Conservation (phyloP, 495 filamentous ascomycete genomes). For the Lasiosphaeria ovina region DNA sequence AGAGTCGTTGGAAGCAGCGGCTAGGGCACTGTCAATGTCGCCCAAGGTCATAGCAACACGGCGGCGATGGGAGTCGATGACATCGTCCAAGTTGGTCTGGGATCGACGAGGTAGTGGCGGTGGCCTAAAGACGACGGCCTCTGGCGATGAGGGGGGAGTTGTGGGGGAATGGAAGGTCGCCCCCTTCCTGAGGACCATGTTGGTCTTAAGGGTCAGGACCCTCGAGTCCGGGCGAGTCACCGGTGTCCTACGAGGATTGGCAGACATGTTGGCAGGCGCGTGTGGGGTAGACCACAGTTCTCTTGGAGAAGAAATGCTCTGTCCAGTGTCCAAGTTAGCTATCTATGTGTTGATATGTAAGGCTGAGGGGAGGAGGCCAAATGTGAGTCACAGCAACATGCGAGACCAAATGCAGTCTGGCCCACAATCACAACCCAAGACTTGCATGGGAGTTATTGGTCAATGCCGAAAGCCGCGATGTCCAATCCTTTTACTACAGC, state of each 20-base stretch:
- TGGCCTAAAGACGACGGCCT: constrained; percentile 45
- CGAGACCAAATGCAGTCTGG: constrained; percentile 22
- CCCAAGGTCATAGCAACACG: constrained; percentile 50
- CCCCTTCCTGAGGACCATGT: constrained; percentile 57
- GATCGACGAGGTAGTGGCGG: constrained; percentile 58
- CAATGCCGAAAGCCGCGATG: constrained; percentile 16
- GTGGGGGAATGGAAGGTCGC: constrained; percentile 60
- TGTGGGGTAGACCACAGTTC: constrained; percentile 32
- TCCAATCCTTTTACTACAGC: background rate
- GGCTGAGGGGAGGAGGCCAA: constrained; percentile 18
- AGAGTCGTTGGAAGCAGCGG: constrained; percentile 31
- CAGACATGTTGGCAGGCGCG: constrained; percentile 45
- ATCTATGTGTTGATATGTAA: constrained; percentile 24
- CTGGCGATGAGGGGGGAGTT: constrained; percentile 43
- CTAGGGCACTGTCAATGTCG: constrained; percentile 50
- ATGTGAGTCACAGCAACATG: constrained; percentile 33
- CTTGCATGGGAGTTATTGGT: constrained; percentile 18
- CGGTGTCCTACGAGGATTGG: constrained; percentile 51
- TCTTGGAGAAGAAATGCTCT: constrained; percentile 23
- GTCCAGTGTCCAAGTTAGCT: constrained; percentile 26
- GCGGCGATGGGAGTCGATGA: constrained; percentile 54
- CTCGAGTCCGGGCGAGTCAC: constrained; percentile 45
- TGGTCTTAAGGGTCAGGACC: constrained; percentile 50
- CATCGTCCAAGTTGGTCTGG: constrained; percentile 61
- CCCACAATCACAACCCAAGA: constrained; percentile 6